phyloP scores from a whole-genome alignment of 2,329 filamentous ascomycete species.

The Coleophoma eucalyptorum region DNA sequence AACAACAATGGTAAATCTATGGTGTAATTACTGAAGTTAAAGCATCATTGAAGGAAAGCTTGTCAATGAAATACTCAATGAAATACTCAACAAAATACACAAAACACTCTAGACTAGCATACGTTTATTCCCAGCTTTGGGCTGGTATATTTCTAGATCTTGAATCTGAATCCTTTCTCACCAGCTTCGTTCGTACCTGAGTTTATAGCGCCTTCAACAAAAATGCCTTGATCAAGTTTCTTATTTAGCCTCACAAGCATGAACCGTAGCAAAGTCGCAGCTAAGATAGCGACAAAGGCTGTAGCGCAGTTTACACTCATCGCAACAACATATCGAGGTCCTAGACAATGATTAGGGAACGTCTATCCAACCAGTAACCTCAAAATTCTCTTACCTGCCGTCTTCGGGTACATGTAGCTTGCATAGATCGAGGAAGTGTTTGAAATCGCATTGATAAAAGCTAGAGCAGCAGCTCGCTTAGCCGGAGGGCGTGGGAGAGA shows the following conservation, averaged over 20 bases:
- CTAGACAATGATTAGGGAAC: conserved; percentile 13
- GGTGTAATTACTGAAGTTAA: too few species aligned
- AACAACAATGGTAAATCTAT: too few species aligned
- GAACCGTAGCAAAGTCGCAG: conserved; percentile 58
- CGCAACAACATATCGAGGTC: conserved; percentile 46
- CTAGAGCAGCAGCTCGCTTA: conserved; percentile 57
- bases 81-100: too few species aligned
- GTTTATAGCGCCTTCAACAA: conserved; percentile 48
- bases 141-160: conserved; percentile 37
- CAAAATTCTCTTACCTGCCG: conserved; percentile 13
- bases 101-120: too few species aligned
- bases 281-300: conserved; percentile 57
- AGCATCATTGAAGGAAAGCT: too few species aligned
- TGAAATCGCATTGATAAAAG: conserved; percentile 70
- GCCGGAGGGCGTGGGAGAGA: conserved; percentile 72
- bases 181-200: conserved; percentile 50
- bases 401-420: conserved; percentile 61
- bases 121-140: too few species aligned
- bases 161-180: conserved; percentile 63
- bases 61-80: too few species aligned
- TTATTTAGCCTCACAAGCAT: conserved; percentile 64
- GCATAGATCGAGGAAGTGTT: conserved; percentile 70
- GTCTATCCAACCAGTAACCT: too few species aligned
- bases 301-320: conserved; percentile 68
- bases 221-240: conserved; percentile 60